Base-by-base conservation (phyloP, 345 rosid genomes). In the Melaleuca quinquenervia region DNA sequence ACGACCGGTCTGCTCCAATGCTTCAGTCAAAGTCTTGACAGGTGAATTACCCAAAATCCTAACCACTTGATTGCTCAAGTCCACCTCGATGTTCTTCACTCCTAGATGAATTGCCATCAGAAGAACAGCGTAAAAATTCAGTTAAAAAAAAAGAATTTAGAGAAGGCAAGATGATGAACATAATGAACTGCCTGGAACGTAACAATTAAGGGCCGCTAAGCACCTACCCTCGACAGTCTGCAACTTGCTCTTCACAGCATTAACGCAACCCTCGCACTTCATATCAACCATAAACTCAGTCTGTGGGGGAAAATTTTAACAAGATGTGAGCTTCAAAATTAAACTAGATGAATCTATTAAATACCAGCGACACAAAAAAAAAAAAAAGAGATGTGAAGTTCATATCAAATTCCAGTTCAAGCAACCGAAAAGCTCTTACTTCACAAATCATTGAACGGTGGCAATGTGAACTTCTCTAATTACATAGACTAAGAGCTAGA, bases 241-340 rank as follows among this genome's bases (percentile, higher is more conserved):
- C 87, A 97, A 82, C 92, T 97, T 95, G 84, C 87, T 94, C 94
- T 93, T 95, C 74, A 97, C 98, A 4, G 98, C 91, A 83, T 86
- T 93, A 84, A 94, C 98, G 87, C 98, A 97, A 70, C 98, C 96
- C 58, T 94, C 98, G 53, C 99, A 96, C 90, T 91, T 96, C 98
- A 97, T 97, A 90, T 97, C 98, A 85, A 97, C 98, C 99, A 97
- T 97, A 88, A 74, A 97, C 91, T 96, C 98, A 16, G 98, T 97
- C 98, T 96, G 88, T 10, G 11, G 80, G 80, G 82, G 32, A 41
- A 12, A 75, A 41, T 51, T 9, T 48, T 74, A 51, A 64, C 86
- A 53, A 88, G 75, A 54, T 45, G 49, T 83, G 55, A 16, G 51
- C 45, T 51, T 64, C 53, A 6, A 44, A 83, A 58, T 21, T 48